phyloP scores from a whole-genome alignment of 2,329 filamentous ascomycete genomes.

The Claviceps spartinae region DNA sequence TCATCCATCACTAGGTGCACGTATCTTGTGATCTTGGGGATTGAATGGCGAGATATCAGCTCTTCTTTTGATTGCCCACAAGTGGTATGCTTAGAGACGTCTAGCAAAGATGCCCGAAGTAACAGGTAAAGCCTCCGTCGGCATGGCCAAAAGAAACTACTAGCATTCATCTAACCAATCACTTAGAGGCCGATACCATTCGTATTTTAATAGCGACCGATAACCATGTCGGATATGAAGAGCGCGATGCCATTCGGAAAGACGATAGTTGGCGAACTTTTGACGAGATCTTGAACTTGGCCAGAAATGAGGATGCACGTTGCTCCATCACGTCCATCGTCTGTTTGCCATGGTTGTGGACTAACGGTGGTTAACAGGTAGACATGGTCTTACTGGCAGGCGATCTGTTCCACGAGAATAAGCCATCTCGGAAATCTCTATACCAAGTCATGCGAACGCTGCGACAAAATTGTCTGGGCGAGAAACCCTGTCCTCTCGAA shows the following conservation, averaged over 20 bases:
- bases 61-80: not conserved
- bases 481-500: constrained; percentile 90
- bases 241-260: constrained; percentile 84
- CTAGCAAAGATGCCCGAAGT: constrained; percentile 4
- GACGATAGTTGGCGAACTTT: constrained; percentile 96
- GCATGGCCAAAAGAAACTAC: no score
- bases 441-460: constrained; percentile 95
- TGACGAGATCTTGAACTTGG: constrained; percentile 86
- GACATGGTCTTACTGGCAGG: constrained; percentile 95
- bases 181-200: constrained; percentile 62
- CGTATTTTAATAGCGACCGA: constrained; percentile 89
- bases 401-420: constrained; percentile 96
- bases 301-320: constrained; percentile 63
- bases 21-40: no score
- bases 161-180: not conserved
- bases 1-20: no score
- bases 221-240: constrained; percentile 94
- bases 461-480: constrained; percentile 83
- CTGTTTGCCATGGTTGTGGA: not conserved
- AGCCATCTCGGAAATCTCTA: constrained; percentile 87
- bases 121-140: constrained; percentile 1
- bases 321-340: not conserved
- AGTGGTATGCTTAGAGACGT: not conserved
- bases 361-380: constrained; percentile 32
- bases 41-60: not conserved